Percentiles rank a stretch among this genome's conserved stretches.
These are phyloP conservation scores for Clarireedia sp. DNA, from an alignment of 2,329 filamentous ascomycete genomes.

Conservation along the genomic window DNA sequence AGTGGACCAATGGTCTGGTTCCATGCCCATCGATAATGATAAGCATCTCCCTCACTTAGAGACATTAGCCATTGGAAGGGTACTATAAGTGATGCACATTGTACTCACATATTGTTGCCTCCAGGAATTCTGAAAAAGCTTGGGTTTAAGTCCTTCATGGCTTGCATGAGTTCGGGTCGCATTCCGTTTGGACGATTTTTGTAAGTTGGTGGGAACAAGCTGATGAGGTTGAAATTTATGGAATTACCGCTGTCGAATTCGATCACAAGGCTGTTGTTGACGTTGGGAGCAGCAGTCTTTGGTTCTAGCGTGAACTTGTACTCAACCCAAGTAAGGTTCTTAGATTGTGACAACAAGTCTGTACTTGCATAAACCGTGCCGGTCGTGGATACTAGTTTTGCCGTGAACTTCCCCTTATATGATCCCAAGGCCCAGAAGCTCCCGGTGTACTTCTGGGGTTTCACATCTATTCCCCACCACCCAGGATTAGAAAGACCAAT, in stretches of 20 bases:
- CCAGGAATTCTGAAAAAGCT: constrained; percentile 56
- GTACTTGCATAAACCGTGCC: constrained; percentile 17
- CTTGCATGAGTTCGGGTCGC: constrained; percentile 45
- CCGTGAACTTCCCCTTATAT: constrained; percentile 9
- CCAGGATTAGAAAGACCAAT: constrained; percentile 46
- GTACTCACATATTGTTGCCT: constrained; percentile 48
- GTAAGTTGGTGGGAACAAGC: constrained; percentile 52
- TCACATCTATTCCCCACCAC: constrained; percentile 45
- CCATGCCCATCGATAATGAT: constrained; percentile 29
- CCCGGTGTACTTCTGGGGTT: constrained; percentile 23
- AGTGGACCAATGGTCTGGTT: constrained; percentile 36
- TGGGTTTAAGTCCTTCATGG: constrained; percentile 43
- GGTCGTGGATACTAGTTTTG: constrained; percentile 14
- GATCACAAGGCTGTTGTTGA: constrained; percentile 48
- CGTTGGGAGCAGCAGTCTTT: constrained; percentile 16
- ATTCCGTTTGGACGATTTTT: constrained; percentile 49
- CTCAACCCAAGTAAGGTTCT: constrained; percentile 18
- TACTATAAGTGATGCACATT: constrained; percentile 20
- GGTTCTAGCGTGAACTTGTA: constrained; percentile 5
- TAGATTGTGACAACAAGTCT: constrained; percentile 13
- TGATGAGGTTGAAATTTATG: constrained; percentile 51
- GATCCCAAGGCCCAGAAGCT: constrained; percentile 21
- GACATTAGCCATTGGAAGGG: background rate
- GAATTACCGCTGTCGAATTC: constrained; percentile 38
- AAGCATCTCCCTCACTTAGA: constrained; percentile 20